A percentile compares a stretch with the other conserved stretches of the same genome.
Evolutionary conservation across 2,329 filamentous ascomycete genomes (phyloP).

Genomic region (Elsinoe fawcettii): DNA sequence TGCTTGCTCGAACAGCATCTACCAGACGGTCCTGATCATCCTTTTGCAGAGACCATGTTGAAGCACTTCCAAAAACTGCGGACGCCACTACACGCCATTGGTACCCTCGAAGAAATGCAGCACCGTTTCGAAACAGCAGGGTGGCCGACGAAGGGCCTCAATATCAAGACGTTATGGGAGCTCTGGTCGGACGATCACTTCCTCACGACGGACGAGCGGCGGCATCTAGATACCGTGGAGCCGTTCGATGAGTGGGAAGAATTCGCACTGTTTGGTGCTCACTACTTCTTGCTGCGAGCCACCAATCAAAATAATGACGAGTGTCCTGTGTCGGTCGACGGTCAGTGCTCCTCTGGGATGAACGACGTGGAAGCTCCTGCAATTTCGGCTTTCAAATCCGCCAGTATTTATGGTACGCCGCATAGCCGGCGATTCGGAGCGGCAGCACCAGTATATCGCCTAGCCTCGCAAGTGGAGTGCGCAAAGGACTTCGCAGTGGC

Average conservation of each 20-base stretch:
- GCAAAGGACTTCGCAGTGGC: not conserved
- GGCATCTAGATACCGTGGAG: constrained; percentile 60
- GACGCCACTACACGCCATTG: constrained; percentile 67
- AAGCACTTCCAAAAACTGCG: constrained; percentile 73
- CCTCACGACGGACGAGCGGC: constrained; percentile 52
- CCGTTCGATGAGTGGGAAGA: constrained; percentile 97
- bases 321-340: not conserved
- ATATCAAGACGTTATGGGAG: constrained; percentile 68
- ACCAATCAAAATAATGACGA: constrained; percentile 30
- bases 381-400: not conserved
- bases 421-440: constrained; percentile 33
- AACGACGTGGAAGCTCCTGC: not conserved
- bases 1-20: constrained; percentile 81
- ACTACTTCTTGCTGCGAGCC: constrained; percentile 74
- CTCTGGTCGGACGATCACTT: constrained; percentile 67
- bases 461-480: not conserved
- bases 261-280: constrained; percentile 72
- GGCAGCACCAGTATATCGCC: not conserved
- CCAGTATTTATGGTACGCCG: not conserved
- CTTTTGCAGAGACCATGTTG: constrained; percentile 82
- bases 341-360: not conserved
- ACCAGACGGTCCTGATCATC: constrained; percentile 67
- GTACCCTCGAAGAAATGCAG: constrained; percentile 56
- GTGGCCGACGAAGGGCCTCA: constrained; percentile 50
- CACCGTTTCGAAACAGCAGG: constrained; percentile 60